Evolutionary conservation across 192 early-diverging fungal genomes (phyloP).

Genomic region (Backusella sp.): DNA sequence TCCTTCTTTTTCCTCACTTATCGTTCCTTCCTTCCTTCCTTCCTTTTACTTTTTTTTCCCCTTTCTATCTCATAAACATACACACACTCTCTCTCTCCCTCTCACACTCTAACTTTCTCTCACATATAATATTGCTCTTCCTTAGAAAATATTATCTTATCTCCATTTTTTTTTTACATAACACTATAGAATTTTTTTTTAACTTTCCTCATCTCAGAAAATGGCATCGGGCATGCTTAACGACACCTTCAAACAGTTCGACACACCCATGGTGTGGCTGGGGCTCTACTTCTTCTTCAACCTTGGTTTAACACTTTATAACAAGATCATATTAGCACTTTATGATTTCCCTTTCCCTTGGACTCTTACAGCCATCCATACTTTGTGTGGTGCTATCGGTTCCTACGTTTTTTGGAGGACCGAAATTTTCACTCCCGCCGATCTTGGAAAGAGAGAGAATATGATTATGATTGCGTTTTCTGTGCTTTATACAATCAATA

Average conservation of each 20-base stretch:
- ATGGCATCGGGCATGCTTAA: constrained; percentile 1
- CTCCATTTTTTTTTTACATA: constrained; percentile 8
- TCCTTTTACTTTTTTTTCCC: constrained; percentile 15
- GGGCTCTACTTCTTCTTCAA: constrained; percentile 71
- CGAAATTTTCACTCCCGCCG: constrained; percentile 34
- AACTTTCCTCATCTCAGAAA: neutral
- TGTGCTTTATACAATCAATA: constrained; percentile 72
- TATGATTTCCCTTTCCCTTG: constrained; percentile 65
- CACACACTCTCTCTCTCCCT: neutral
- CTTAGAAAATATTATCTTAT: neutral
- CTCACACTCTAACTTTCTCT: neutral
- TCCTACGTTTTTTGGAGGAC: constrained; percentile 34
- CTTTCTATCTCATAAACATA: neutral
- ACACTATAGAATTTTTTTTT: constrained; percentile 48
- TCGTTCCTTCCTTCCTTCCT: neutral
- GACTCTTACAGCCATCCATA: constrained; percentile 70
- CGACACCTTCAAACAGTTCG: constrained; percentile 10
- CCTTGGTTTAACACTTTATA: constrained; percentile 79
- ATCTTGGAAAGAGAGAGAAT: constrained; percentile 39
- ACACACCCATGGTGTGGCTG: constrained; percentile 50
- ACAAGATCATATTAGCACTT: constrained; percentile 75
- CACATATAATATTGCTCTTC: neutral
- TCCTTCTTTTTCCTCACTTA: neutral
- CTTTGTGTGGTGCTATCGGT: constrained; percentile 54
- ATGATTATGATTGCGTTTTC: constrained; percentile 57